Evolutionary conservation across 2,329 filamentous ascomycete genomes (phyloP).

Genomic region (Atkinsonella texensis): DNA sequence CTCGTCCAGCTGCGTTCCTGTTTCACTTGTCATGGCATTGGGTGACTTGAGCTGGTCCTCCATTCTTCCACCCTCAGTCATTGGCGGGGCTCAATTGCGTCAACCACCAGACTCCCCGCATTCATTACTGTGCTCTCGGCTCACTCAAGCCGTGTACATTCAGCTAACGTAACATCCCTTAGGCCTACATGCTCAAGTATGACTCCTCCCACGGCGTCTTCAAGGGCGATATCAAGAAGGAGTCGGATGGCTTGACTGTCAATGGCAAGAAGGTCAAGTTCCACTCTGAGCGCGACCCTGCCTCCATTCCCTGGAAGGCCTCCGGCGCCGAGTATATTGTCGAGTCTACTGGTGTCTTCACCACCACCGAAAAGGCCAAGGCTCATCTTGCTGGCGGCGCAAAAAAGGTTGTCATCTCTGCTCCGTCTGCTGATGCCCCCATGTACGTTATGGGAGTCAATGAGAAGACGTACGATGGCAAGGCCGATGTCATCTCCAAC

Average conservation of each 20-base stretch:
- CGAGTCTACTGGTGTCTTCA: conserved; percentile 98
- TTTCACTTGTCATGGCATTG: neutral
- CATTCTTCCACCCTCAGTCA: too few relatives aligned
- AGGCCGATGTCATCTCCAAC: conserved; percentile 92
- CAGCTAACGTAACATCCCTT: neutral
- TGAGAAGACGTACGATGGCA: conserved; percentile 83
- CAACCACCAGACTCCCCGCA: neutral
- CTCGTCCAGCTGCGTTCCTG: neutral
- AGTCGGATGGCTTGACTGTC: conserved; percentile 62
- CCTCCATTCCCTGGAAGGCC: conserved; percentile 79
- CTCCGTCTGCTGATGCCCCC: conserved; percentile 86
- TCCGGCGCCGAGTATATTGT: conserved; percentile 87
- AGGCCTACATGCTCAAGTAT: conserved; percentile 99
- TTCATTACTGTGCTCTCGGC: too few relatives aligned
- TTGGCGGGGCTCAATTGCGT: neutral
- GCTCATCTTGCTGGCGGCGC: conserved; percentile 92
- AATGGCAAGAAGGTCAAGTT: conserved; percentile 94
- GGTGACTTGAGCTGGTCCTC: neutral
- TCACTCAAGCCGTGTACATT: conserved; percentile 1
- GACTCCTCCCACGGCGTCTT: conserved; percentile 94
- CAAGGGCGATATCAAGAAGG: conserved; percentile 77
- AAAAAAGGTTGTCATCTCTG: conserved; percentile 95
- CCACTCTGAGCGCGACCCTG: conserved; percentile 85
- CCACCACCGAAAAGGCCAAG: conserved; percentile 90
- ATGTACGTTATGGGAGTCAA: conserved; percentile 99